Conservation (phyloP, 495 filamentous ascomycete genomes). For the Parathielavia hyrcaniae region DNA sequence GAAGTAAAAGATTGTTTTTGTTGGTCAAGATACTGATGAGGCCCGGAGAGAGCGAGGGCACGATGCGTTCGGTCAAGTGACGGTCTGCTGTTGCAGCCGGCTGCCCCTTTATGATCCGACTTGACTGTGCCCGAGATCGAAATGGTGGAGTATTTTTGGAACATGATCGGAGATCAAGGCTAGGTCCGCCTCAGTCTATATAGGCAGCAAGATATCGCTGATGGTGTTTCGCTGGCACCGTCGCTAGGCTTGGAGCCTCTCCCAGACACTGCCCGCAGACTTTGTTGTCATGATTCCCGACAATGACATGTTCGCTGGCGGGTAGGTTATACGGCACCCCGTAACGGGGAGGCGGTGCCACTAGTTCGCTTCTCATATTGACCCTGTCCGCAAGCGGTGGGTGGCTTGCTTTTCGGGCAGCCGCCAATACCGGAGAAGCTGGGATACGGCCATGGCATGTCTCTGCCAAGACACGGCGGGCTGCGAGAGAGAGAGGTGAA, state of each 20-base stretch:
- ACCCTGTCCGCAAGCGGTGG: constrained; percentile 9
- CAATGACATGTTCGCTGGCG: not conserved
- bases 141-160: constrained; percentile 11
- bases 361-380: constrained; percentile 4
- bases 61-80: not conserved
- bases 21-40: too few species aligned
- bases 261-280: constrained; percentile 9
- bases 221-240: constrained; percentile 6
- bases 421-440: not conserved
- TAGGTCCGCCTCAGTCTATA: too few species aligned
- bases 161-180: not conserved
- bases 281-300: not conserved
- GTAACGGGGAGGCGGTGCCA: constrained; percentile 15
- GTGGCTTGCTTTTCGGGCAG: constrained; percentile 1
- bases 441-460: not conserved
- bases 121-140: not conserved
- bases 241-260: not conserved
- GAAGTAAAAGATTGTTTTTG: constrained; percentile 4
- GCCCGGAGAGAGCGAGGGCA: not conserved
- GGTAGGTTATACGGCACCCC: not conserved
- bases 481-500: not conserved
- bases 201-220: not conserved
- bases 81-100: not conserved
- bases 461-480: not conserved
- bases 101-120: not conserved